Evolutionary conservation across 139 green algal species (phyloP), one percentile per base, ranked within the genome.

Genomic region (Micractinium sp.): DNA sequence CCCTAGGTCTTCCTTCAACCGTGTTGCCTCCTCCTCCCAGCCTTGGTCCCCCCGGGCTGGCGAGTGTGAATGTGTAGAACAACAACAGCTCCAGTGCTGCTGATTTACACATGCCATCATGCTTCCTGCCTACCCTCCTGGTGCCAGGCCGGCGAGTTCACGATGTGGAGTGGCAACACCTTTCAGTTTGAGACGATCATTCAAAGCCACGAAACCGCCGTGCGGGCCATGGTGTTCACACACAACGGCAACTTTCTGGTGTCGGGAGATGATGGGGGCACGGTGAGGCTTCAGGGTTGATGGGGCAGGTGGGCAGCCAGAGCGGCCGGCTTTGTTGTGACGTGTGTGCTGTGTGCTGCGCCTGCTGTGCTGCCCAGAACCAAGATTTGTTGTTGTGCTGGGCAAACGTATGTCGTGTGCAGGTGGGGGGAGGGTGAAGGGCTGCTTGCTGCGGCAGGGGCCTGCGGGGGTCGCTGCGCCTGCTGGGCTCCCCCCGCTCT

Each of bases 151-250:
- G 98, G 97, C 15, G 96, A 99, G 91, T 97, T 99, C 39, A 97
- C 95, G 29, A 92, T 99, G 33, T 99, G 97, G 97, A 95, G 95
- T 78, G 96, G 94, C 22, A 84, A 78, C 29, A 94, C 92, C 38
- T 99, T 99, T 89, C 94, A 94, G 74, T 98, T 97, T 87, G 97
- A 99, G 89, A 96, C 93, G 41, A 96, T 98, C 85, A 92, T 99
- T 80, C 96, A 98, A 93, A 92, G 92, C 0, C 96, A 99, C 89
- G 93, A 98, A 61, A 91, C 90, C 3, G 91, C 96, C 0, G 89
- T 98, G 22, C 81, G 96, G 4, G 91, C 91, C 41, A 94, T 98
- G 89, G 81, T 27, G 9, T 98, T 94, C 89, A 96, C 91, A 0
- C 94, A 97, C 91, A 96, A 93, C 53, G 96, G 95, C 3, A 96